These are phyloP conservation scores for Fusarium poae DNA, from an alignment of 2,329 filamentous ascomycete genomes.

Conservation along the genomic window DNA sequence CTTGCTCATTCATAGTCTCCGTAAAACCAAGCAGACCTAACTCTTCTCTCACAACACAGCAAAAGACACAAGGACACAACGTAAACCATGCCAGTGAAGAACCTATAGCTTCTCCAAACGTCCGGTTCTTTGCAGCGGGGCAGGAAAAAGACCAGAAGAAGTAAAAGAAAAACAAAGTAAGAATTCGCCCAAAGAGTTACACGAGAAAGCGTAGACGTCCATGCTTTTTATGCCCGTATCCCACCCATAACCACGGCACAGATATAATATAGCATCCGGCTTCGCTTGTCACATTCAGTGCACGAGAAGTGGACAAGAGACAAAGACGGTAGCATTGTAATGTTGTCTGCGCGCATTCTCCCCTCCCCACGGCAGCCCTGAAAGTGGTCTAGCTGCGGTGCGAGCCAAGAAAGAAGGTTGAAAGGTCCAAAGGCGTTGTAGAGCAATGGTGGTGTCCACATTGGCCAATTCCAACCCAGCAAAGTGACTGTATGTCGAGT, in stretches of 20 bases:
- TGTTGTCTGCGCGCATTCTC: constrained; percentile 30
- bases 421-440: constrained; percentile 23
- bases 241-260: constrained; percentile 17
- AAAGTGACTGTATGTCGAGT: constrained; percentile 37
- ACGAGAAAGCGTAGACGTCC: constrained; percentile 45
- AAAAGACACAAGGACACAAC: constrained; percentile 26
- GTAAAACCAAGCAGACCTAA: constrained; percentile 45
- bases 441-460: constrained; percentile 20
- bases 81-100: constrained; percentile 26
- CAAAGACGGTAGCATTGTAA: constrained; percentile 38
- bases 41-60: constrained; percentile 24
- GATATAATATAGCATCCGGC: constrained; percentile 24
- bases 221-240: constrained; percentile 35
- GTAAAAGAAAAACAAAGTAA: constrained; percentile 32
- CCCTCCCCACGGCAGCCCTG: constrained; percentile 10
- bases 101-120: constrained; percentile 29
- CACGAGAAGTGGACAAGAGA: constrained; percentile 12
- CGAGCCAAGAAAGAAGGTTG: constrained; percentile 37
- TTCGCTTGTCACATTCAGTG: constrained; percentile 13
- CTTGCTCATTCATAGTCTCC: constrained; percentile 51
- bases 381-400: constrained; percentile 34
- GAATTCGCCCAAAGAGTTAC: constrained; percentile 44
- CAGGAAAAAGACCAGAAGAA: constrained; percentile 29
- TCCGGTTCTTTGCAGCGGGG: constrained; percentile 15
- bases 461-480: constrained; percentile 29